Evolutionary conservation across 2,329 filamentous ascomycete species (phyloP).

Genomic region (Epichloe brachyelytri): DNA sequence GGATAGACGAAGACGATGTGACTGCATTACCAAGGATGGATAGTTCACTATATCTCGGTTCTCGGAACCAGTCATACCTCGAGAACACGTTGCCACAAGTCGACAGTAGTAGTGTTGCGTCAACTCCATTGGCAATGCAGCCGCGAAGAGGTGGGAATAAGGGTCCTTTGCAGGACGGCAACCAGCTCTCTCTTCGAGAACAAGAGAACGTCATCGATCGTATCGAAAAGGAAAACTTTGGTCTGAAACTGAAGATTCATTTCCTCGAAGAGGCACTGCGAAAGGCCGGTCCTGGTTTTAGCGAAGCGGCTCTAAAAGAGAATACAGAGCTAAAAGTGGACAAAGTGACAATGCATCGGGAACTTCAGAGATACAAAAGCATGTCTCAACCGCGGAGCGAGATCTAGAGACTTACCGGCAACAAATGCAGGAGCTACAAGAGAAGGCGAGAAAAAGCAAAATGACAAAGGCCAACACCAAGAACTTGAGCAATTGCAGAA

Average conservation of each 20-base stretch:
- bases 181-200: slow-evolving; percentile 81
- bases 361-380: slow-evolving; percentile 81
- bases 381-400: slow-evolving; percentile 66
- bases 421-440: slow-evolving; percentile 71
- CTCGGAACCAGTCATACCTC: slow-evolving; percentile 50
- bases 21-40: slow-evolving; percentile 64
- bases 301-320: slow-evolving; percentile 77
- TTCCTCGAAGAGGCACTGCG: slow-evolving; percentile 85
- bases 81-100: slow-evolving; percentile 64
- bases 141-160: slow-evolving; percentile 49
- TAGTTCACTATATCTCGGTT: slow-evolving; percentile 55
- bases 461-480: slow-evolving; percentile 53
- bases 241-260: slow-evolving; percentile 91
- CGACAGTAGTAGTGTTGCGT: slow-evolving; percentile 66
- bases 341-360: slow-evolving; percentile 77
- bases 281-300: slow-evolving; percentile 80
- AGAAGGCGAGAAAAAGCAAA: slow-evolving; percentile 65
- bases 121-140: slow-evolving; percentile 66
- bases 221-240: slow-evolving; percentile 97
- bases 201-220: slow-evolving; percentile 93
- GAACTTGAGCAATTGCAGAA: slow-evolving; percentile 47
- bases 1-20: slow-evolving; percentile 57
- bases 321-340: slow-evolving; percentile 95
- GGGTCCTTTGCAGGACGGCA: slow-evolving; percentile 68
- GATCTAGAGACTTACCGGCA: slow-evolving; percentile 74